Base-by-base conservation (phyloP, 371 early-diverging fungal genomes). In the Mucor circinelloides region DNA sequence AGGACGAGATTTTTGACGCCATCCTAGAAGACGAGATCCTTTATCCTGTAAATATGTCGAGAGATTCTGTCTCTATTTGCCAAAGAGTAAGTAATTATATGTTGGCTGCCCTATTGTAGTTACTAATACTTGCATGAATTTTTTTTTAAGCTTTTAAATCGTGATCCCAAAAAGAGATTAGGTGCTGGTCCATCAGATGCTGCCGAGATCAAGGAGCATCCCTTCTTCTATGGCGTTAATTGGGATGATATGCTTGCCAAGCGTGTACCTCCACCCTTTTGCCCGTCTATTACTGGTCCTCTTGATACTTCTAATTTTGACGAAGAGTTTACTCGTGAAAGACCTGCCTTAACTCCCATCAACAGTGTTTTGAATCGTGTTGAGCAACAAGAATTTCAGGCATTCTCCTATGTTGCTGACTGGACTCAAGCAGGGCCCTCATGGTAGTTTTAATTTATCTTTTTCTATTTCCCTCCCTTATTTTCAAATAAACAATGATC, bases 261-360 rank as follows among this genome's bases (percentile, higher is more conserved):
- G 77, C 85, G 89, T 69, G 87, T 96, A 8, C 81, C 92, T 3
- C 95, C 98, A 12, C 96, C 96, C 1, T 99, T 94, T 82, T 88
- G 85, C 38, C 99, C 99, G 27, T 88, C 84, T 27, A 90, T 95
- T 66, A 85, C 83, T n/a, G 86, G 88, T 19, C 90, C 91, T 34
- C 87, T 90, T 15, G 99, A 98, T 77, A 91, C 92, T 9, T 95
- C 97, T 62, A 97, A 97, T 86, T 98, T 98, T 89, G 99, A 94
- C 65, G 88, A 89, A 48, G 98, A 97, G 78, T 97, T 99, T 67
- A 98, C 97, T 9, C 84, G 89, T 40, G 97, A 99, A 83, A 78
- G 84, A 60, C 97, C 97, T 7, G 93, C 93, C 4, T 74, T 98
- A 66, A 97, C 98, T 17, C 96, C 97, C 0, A 89, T 93, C 54